Percentiles rank a stretch among this genome's conserved stretches.
These are phyloP conservation scores for Blastobotrys raffinosifermentans DNA, from an alignment of 1,139 yeast species.

Conservation along the genomic window DNA sequence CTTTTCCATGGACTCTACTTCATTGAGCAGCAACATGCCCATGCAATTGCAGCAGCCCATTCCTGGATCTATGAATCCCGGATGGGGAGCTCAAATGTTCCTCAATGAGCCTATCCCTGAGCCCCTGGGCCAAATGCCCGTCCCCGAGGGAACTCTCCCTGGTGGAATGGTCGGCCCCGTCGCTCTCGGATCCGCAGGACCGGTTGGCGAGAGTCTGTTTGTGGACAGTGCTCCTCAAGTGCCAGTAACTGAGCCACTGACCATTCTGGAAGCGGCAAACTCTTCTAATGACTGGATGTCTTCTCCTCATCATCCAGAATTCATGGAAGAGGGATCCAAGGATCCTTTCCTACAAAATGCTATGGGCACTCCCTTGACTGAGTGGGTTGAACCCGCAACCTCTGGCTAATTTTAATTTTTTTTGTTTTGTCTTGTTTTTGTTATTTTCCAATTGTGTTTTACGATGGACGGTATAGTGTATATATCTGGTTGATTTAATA, in stretches of 20 bases:
- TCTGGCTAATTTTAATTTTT: background rate
- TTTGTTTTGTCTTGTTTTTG: background rate
- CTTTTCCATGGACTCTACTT: too few species aligned
- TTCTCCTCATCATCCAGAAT: background rate
- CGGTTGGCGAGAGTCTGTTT: background rate
- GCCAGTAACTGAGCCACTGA: background rate
- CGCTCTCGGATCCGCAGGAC: background rate
- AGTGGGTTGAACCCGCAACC: conserved; percentile 2
- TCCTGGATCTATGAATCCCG: too few species aligned
- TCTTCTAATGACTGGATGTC: background rate
- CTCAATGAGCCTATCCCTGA: background rate
- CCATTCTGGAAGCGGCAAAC: background rate
- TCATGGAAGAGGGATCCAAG: conserved; percentile 1
- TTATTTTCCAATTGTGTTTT: background rate
- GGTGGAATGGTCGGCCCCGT: background rate
- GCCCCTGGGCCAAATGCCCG: background rate
- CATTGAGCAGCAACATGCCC: too few species aligned
- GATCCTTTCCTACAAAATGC: conserved; percentile 1
- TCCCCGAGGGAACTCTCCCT: conserved; percentile 1
- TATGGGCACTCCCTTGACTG: background rate
- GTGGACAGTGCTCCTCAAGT: background rate
- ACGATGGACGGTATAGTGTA: background rate
- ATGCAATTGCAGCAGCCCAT: too few species aligned
- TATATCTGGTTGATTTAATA: conserved; percentile 1
- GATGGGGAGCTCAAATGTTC: background rate